Base-by-base conservation (phyloP, 495 filamentous ascomycete genomes). In the Daldinia childiae region DNA sequence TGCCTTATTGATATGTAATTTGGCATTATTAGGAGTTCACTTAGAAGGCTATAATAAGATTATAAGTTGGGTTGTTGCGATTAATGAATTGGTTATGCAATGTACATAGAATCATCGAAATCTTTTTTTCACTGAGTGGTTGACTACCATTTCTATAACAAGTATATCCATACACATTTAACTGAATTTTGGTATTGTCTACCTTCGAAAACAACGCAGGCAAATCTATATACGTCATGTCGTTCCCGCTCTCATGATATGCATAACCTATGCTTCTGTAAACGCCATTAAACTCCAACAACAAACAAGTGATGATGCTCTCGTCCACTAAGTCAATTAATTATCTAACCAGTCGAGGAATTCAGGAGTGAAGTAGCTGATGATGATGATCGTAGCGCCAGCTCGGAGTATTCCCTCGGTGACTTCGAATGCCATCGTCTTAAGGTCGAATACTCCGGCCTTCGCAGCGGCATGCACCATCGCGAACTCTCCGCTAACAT, bases 381-480 rank as follows among this genome's bases (percentile, higher is more conserved):
- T 83, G 48, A 99, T 83, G 48, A 99, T 86, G 75, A 98, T 97
- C 2, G 88, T 92, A 12, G 96, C 95, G 29, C 95, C 95, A 50
- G 95, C 95, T 69, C 95, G 87, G 56, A 99, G 79, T 64, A 99
- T 98, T 1, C 95, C 92, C 76, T 98, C 91, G 0, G 93, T 93
- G 64, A 91, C 90, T 80, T 99, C 95, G 76, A 96, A 95, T 0
- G 92, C 96, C 93, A 98, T 98, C 2, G 91, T 85, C 81, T 94
- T 96, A 77, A 99, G 82, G 79, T 97, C 94, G 77, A 98, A 99
- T n/a, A 99, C 95, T 0, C 95, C 95, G 9, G 95, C 94, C 79
- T 96, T 95, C 21, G 96, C 95, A 38, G 86, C 95, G 3, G 95
- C 95, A 76, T 97, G 93, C 54, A 99, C 97, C 96, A 98, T 99